Conservation (phyloP, 2,329 filamentous ascomycete species). For the Claviceps fusiformis region DNA sequence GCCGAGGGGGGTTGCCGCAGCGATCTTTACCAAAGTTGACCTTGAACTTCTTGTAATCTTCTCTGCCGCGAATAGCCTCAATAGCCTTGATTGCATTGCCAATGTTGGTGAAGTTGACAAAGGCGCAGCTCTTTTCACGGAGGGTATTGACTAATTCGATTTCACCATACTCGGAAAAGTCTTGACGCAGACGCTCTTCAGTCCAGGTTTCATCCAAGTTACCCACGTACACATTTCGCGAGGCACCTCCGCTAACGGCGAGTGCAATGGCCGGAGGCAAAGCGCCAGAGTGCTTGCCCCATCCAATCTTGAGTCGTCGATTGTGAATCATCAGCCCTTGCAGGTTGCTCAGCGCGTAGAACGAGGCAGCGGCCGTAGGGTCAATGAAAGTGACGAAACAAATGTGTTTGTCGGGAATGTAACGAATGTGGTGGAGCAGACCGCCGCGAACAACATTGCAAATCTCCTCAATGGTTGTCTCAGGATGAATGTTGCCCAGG, state of each 20-base stretch:
- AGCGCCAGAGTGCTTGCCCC: conserved; percentile 97
- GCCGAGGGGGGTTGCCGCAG: conserved; percentile 89
- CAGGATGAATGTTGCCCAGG: conserved; percentile 94
- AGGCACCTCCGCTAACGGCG: conserved; percentile 90
- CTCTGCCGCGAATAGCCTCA: conserved; percentile 83
- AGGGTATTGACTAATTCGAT: conserved; percentile 95
- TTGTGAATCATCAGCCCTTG: conserved; percentile 99
- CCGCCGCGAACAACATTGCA: conserved; percentile 97
- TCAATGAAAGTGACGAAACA: conserved; percentile 99
- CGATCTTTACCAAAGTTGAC: conserved; percentile 99
- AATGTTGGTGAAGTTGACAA: conserved; percentile 99
- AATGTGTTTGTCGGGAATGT: conserved; percentile 99
- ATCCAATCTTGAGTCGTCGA: conserved; percentile 91
- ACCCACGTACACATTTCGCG: conserved; percentile 96
- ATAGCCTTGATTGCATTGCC: conserved; percentile 99
- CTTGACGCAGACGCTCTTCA: conserved; percentile 86
- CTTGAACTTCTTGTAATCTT: conserved; percentile 98
- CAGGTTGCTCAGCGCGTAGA: conserved; percentile 93
- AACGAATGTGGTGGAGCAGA: conserved; percentile 92
- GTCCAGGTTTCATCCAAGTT: conserved; percentile 97
- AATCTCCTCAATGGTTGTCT: conserved; percentile 98
- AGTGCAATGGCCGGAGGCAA: conserved; percentile 90
- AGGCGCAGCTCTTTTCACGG: conserved; percentile 97
- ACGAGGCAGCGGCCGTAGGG: conserved; percentile 90
- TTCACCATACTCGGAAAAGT: conserved; percentile 95